Evolutionary conservation across 108 stramenopile species (phyloP).

Genomic region (Pelagomonas calceolata): DNA sequence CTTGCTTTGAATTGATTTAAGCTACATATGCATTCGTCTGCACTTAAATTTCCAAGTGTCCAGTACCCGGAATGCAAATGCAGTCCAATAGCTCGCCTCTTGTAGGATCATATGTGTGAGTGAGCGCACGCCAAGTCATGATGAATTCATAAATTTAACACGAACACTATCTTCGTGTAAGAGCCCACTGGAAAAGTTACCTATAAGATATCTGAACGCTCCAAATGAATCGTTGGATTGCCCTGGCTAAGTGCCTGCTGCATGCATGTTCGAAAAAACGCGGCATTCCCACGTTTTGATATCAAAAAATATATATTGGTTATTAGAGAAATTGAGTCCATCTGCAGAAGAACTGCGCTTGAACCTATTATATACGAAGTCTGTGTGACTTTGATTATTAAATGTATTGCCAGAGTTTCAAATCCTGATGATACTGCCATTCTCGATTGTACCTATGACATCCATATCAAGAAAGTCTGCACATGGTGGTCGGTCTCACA

Average conservation of each 20-base stretch:
- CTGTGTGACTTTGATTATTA: neutral
- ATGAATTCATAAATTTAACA: neutral
- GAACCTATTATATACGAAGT: neutral
- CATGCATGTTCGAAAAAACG: neutral
- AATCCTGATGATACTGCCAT: slow-evolving; percentile 90
- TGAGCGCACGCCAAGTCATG: no score
- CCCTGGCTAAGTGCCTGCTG: no score
- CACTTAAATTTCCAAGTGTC: no score
- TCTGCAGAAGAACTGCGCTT: neutral
- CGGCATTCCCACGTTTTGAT: slow-evolving; percentile 27
- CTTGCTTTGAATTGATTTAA: no score
- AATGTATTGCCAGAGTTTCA: slow-evolving; percentile 19
- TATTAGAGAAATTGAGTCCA: neutral
- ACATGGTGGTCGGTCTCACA: no score
- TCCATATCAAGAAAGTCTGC: no score
- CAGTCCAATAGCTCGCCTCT: no score
- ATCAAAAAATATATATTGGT: slow-evolving; percentile 44
- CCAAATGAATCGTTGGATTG: neutral
- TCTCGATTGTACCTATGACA: slow-evolving; percentile 60
- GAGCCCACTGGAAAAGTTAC: neutral
- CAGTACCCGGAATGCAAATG: no score
- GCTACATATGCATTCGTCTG: no score
- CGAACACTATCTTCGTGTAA: neutral
- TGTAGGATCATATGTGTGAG: no score
- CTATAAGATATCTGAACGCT: neutral